These are phyloP conservation scores for Globisporangium recalcitrans DNA, from an alignment of 352 stramenopile genomes.

Conservation along the genomic window DNA sequence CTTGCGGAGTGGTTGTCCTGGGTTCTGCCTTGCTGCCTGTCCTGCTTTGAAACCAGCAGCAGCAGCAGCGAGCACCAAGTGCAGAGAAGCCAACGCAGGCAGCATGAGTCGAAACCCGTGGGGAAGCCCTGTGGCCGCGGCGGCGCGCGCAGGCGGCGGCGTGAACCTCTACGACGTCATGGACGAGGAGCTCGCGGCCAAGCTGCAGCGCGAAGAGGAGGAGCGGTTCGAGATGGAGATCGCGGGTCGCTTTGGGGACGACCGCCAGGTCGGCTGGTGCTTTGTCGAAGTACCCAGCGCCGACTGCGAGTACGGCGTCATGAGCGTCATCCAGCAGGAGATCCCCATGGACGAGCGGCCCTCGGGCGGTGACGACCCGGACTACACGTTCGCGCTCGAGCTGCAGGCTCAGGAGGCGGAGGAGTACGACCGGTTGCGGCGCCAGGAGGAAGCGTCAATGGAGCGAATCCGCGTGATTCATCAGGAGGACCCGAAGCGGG, in stretches of 20 bases:
- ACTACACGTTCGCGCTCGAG: conserved; percentile 73
- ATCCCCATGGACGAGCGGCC: conserved; percentile 40
- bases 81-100: not conserved
- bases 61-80: conserved; percentile 5
- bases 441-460: conserved; percentile 62
- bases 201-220: conserved; percentile 66
- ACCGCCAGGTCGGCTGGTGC: conserved; percentile 55
- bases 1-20: conserved; percentile 8
- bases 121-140: conserved; percentile 21
- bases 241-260: conserved; percentile 53
- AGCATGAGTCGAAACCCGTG: conserved; percentile 28
- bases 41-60: conserved; percentile 9
- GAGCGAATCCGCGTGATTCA: conserved; percentile 56
- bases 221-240: conserved; percentile 65
- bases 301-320: conserved; percentile 46
- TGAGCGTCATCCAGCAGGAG: conserved; percentile 72
- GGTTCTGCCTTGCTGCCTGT: conserved; percentile 12
- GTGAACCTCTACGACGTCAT: conserved; percentile 65
- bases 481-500: conserved; percentile 43
- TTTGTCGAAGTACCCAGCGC: conserved; percentile 70
- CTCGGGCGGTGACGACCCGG: conserved; percentile 35
- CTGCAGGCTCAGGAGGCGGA: conserved; percentile 67
- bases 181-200: conserved; percentile 62
- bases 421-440: conserved; percentile 65
- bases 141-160: conserved; percentile 15